These are phyloP conservation scores for Cyberlindnera lachancei DNA, from an alignment of 805 yeast genomes.

Conservation along the genomic window DNA sequence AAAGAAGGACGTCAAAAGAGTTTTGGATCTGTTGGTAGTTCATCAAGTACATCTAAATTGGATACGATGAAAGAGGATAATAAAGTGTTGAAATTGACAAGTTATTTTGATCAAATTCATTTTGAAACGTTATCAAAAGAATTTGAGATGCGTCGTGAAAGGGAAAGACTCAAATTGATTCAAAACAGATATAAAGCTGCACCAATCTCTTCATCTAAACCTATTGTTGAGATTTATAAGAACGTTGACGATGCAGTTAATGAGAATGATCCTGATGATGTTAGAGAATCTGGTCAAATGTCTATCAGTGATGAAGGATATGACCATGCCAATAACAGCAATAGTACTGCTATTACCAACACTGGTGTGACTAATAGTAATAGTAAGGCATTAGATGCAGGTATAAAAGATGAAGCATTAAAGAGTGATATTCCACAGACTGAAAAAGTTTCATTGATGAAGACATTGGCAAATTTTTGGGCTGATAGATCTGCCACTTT, in stretches of 20 bases:
- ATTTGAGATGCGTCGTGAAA: slow-evolving; percentile 80
- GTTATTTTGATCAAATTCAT: slow-evolving; percentile 64
- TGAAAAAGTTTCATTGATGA: slow-evolving; percentile 73
- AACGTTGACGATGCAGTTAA: slow-evolving; percentile 85
- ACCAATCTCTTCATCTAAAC: slow-evolving; percentile 69
- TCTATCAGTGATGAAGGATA: slow-evolving; percentile 43
- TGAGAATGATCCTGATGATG: slow-evolving; percentile 32
- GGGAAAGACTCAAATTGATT: slow-evolving; percentile 58
- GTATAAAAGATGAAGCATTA: slow-evolving; percentile 10
- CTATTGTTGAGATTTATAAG: slow-evolving; percentile 85
- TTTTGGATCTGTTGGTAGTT: slow-evolving; percentile 4
- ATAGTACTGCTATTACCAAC: slow-evolving; percentile 1
- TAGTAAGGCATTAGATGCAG: slow-evolving; percentile 11
- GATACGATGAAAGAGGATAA: slow-evolving; percentile 22
- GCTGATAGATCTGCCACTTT: slow-evolving; percentile 93
- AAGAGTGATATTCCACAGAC: slow-evolving; percentile 31
- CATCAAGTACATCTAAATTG: slow-evolving; percentile 2
- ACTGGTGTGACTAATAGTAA: slow-evolving; percentile 3
- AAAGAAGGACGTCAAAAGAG: slow-evolving; percentile 22
- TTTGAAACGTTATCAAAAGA: slow-evolving; percentile 77
- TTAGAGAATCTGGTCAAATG: neutral
- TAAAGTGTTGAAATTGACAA: slow-evolving; percentile 59
- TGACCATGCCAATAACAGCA: slow-evolving; percentile 22
- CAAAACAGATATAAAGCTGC: slow-evolving; percentile 55
- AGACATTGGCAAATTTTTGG: slow-evolving; percentile 87